Evolutionary conservation across 2,329 filamentous ascomycete species (phyloP).

Genomic region (Aurifilum marmelostoma): DNA sequence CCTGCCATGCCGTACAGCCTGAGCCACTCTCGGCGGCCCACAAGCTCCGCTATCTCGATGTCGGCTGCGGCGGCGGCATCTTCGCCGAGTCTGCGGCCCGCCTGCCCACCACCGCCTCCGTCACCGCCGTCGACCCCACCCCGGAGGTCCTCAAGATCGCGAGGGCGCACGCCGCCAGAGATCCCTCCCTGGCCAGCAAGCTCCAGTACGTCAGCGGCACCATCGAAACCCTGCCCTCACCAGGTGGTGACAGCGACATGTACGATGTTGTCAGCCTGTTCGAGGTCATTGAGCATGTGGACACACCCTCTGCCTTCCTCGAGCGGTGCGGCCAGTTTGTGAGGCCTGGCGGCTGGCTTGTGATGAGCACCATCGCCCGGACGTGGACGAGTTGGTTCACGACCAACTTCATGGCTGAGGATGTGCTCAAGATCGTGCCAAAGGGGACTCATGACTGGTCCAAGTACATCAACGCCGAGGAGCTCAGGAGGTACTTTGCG

Average conservation of each 20-base stretch:
- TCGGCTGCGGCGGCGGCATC: constrained; percentile 95
- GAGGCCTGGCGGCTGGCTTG: constrained; percentile 88
- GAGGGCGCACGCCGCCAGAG: constrained; percentile 71
- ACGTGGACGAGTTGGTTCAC: constrained; percentile 89
- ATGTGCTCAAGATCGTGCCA: constrained; percentile 84
- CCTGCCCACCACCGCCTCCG: constrained; percentile 61
- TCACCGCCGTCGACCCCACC: constrained; percentile 80
- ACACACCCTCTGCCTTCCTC: constrained; percentile 74
- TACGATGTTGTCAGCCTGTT: constrained; percentile 88
- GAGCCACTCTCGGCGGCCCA: constrained; percentile 38
- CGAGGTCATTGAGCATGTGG: constrained; percentile 94
- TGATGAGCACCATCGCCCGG: constrained; percentile 89
- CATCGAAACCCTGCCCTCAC: constrained; percentile 68
- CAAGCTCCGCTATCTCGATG: constrained; percentile 76
- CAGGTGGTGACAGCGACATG: constrained; percentile 43
- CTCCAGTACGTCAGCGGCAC: constrained; percentile 76
- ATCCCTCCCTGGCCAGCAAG: constrained; percentile 67
- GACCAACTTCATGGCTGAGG: constrained; percentile 90
- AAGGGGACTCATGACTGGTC: constrained; percentile 93
- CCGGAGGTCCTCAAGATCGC: constrained; percentile 76
- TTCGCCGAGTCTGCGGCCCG: constrained; percentile 88
- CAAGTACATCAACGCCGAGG: constrained; percentile 89
- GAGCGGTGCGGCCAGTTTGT: constrained; percentile 73
- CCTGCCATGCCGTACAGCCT: constrained; percentile 65
- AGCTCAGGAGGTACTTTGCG: constrained; percentile 65